Conservation (phyloP, 192 early-diverging fungal genomes). For the Backusella parvicylindrica region DNA sequence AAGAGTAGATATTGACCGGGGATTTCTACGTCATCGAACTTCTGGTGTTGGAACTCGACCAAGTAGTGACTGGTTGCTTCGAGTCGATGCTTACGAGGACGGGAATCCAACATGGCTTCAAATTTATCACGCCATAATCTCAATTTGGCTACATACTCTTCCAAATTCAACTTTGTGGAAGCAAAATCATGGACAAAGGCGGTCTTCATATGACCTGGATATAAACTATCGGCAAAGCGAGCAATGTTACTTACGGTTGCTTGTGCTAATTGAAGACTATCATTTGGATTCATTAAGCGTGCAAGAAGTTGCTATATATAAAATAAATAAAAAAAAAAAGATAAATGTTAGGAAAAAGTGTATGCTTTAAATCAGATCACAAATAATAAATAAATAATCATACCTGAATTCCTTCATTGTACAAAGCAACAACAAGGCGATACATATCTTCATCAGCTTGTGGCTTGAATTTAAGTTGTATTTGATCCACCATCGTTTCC, state of each 20-base stretch:
- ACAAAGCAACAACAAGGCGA: conserved; percentile 85
- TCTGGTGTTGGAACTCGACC: conserved; percentile 97
- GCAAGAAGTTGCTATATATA: conserved; percentile 62
- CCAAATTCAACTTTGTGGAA: conserved; percentile 75
- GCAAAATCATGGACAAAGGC: conserved; percentile 95
- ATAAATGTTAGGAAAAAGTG: not conserved
- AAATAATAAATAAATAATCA: not conserved
- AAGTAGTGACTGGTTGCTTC: conserved; percentile 90
- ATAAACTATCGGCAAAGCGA: conserved; percentile 87
- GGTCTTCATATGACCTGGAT: conserved; percentile 68
- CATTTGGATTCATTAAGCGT: conserved; percentile 54
- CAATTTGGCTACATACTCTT: conserved; percentile 80
- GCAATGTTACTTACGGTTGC: conserved; percentile 78
- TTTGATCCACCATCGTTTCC: conserved; percentile 99
- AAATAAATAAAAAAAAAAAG: not conserved
- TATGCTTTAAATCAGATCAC: no score
- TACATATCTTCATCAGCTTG: conserved; percentile 98
- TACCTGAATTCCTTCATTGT: conserved; percentile 89
- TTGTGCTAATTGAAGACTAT: conserved; percentile 57
- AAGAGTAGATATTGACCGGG: conserved; percentile 92
- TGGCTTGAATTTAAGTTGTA: conserved; percentile 90
- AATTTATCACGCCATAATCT: conserved; percentile 94
- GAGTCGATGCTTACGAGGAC: conserved; percentile 79
- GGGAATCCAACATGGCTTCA: conserved; percentile 78
- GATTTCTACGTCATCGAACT: conserved; percentile 98